Base-by-base conservation (phyloP, 345 rosid genomes). In the Microcos paniculata region DNA sequence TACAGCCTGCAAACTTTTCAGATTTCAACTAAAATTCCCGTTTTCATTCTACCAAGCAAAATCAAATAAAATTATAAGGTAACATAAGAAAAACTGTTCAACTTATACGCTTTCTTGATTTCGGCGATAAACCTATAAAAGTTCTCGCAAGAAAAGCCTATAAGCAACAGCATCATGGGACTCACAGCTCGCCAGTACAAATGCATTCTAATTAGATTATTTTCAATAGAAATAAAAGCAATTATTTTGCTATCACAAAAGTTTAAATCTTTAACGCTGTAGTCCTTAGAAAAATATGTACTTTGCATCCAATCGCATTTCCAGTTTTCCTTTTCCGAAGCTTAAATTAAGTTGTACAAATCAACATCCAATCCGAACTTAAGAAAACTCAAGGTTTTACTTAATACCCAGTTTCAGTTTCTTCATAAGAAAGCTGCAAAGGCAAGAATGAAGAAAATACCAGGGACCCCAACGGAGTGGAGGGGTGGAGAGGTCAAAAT, bases 381-480 rank as follows among this genome's bases (percentile, higher is more conserved):
- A 62, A 62, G 68, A 35, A 63, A 24, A 42, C 23, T 16, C 71
- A 10, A 11, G 5, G 4, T 30, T 69, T 51, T 51, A 51, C 19
- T 19, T 11, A 13, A 51, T 18, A 68, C 72, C 72, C 40, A 48
- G 2, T 1, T 58, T 19, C 42, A 30, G 43, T 61, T 67, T 68
- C 11, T 24, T 21, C 15, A 21, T 18, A 53, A 19, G 11, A 43
- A 19, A 15, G 18, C 14, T 10, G 40, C 40, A 35, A 35, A 35
- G 52, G 15, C 43, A 72, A 24, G 28, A 26, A 65, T 66, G n/a
- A 28, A 45, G 6, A 24, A 49, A 77, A 2, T 81, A 90, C 99
- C 98, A 95, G 24, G 98, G 97, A 49, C 97, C 98, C 97, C 94
- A 93, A 21, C 97, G 97, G 55, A 88, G 76, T 16, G 99, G 96